Percentiles rank a stretch among this genome's conserved stretches.
Conservation (phyloP, 2,329 filamentous ascomycete genomes). For the Emmonsiellopsis sp. region DNA sequence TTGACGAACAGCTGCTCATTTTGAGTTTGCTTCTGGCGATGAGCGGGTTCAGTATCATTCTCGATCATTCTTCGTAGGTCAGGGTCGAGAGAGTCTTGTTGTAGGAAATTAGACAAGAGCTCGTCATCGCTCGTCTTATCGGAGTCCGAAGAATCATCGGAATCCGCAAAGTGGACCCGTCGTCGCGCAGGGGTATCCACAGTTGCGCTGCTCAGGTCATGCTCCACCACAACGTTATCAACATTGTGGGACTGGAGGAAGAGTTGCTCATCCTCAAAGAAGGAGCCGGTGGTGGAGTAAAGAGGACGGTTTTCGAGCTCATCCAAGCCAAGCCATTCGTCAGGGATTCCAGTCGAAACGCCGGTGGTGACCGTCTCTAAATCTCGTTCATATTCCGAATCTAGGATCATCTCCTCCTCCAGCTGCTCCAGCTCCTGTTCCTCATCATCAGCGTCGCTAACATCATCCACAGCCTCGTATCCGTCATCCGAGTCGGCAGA, state of each 20-base stretch:
- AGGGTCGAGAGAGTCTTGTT: conserved; percentile 64
- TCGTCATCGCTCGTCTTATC: conserved; percentile 46
- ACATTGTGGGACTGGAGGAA: conserved; percentile 24
- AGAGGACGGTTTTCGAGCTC: conserved; percentile 35
- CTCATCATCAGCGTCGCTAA: conserved; percentile 72
- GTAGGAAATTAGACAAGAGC: conserved; percentile 70
- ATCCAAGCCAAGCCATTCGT: conserved; percentile 47
- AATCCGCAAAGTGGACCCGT: conserved; percentile 65
- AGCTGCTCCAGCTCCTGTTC: conserved; percentile 67
- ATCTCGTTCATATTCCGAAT: conserved; percentile 29
- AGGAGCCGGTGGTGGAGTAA: conserved; percentile 28
- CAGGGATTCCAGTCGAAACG: conserved; percentile 17
- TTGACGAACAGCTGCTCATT: conserved; percentile 27
- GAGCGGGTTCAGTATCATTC: conserved; percentile 41
- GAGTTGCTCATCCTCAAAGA: conserved; percentile 36
- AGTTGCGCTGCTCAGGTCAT: conserved; percentile 26
- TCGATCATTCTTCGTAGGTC: conserved; percentile 66
- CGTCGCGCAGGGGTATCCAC: conserved; percentile 41
- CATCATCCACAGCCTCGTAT: conserved; percentile 68
- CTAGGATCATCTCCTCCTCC: conserved; percentile 67
- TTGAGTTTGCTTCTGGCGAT: neutral
- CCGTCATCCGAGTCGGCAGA: conserved; percentile 32
- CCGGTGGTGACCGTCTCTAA: conserved; percentile 10
- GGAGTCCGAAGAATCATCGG: conserved; percentile 53
- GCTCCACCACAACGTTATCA: conserved; percentile 30